Evolutionary conservation across 306 rosid genomes (phyloP).

Genomic region (Rosa chinensis): DNA sequence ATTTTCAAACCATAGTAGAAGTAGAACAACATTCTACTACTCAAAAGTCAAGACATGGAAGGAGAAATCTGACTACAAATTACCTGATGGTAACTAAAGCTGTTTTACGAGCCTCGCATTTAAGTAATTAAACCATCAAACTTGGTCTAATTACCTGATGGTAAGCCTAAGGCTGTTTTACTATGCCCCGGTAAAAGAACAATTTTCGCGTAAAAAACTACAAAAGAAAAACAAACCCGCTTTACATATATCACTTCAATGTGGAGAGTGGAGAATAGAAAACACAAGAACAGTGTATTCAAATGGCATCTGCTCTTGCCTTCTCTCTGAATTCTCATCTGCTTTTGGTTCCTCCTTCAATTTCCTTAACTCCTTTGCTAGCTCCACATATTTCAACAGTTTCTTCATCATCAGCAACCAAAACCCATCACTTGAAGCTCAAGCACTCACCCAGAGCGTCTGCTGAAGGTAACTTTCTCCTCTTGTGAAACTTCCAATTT

Average conservation of each 20-base stretch:
- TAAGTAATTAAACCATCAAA: no score
- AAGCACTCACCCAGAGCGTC: conserved; percentile 40
- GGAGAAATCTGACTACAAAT: no score
- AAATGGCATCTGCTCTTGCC: conserved; percentile 49
- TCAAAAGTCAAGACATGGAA: no score
- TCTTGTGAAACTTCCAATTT: conserved; percentile 2
- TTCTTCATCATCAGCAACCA: conserved; percentile 25
- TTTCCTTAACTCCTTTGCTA: conserved; percentile 12
- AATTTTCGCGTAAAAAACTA: background rate
- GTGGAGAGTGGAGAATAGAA: background rate
- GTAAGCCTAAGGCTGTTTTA: no score
- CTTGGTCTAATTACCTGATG: no score
- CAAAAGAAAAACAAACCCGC: background rate
- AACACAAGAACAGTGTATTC: background rate
- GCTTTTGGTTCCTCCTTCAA: conserved; percentile 20
- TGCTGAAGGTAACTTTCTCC: conserved; percentile 51
- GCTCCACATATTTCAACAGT: conserved; percentile 20
- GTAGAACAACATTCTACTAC: no score
- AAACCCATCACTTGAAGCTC: conserved; percentile 40
- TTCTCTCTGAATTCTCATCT: conserved; percentile 30
- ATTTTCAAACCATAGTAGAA: no score
- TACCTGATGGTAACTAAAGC: no score
- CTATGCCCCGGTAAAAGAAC: no score
- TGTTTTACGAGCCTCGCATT: no score
- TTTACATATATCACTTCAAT: no score